Evolutionary conservation across 192 early-diverging fungal genomes (phyloP), one percentile per base, ranked within the genome.

Genomic region (Coemansia sp.): DNA sequence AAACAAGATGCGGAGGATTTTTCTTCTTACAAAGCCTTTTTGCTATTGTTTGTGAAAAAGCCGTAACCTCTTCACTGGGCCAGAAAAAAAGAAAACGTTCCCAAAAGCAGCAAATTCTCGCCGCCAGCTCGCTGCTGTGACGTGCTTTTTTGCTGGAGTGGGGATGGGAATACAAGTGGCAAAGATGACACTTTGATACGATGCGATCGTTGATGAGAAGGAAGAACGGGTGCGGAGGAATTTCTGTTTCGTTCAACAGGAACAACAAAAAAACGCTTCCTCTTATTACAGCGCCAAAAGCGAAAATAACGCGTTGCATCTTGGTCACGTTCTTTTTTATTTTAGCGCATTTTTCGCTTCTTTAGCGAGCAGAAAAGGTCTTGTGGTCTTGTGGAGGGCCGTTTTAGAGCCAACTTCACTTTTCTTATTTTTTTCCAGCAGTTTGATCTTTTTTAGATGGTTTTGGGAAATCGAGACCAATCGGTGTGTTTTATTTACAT

Each of bases 61-160:
- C 6, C 51, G 22, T 54, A 54, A 26, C 51, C 51, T 26, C 15
- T 54, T 13, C 51, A 54, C 51, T 54, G 51, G 51, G 51, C 51
- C 51, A 54, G 9, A 54, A 52, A 52, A 26, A 26, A 32, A 32
- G 32, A 4, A 32, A 26, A 11, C 12, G 22, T 54, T 54, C 51
- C 51, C 15, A 54, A 54, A 54, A 22, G 51, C 51, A 22, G 51
- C 51, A 26, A 45, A 4, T 45, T 3, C 43, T 45, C 43, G 43
- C 43, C 13, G 32, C 32, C 32, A 32, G 32, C 32, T 32, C 32
- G 32, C 32, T 45, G 8, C 43, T 45, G 43, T 45, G 43, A 45
- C 4, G 43, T 45, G 43, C 47, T 49, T 54, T 19, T 49, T 19
- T 19, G 26, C 10, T 22, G 9, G 11, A 11, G 22, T 10, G 51